Base-by-base conservation (phyloP, 2,329 filamentous ascomycete species). In the Diaporthe australafricana region DNA sequence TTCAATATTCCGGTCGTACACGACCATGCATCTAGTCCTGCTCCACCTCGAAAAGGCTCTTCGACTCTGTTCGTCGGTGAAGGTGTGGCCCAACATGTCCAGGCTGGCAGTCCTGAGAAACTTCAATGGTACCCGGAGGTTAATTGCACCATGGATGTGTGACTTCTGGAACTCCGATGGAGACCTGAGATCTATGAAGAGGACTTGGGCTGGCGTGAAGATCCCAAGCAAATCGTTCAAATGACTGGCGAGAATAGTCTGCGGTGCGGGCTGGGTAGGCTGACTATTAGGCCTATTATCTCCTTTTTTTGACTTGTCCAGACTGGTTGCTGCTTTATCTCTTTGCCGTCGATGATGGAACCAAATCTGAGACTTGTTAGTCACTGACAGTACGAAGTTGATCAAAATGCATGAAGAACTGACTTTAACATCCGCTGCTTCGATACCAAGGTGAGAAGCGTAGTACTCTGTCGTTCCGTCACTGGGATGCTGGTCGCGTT, bases 391-490 rank as follows among this genome's bases (percentile, higher is more conserved):
- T 20, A 20, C 16, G 14, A 16, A 12, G 1, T 16, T 9, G 27
- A 11, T 38, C 6, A n/a, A 53, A 2, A 35, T 17, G n/a, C 14
- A 30, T n/a, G 25, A 7, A 7, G 30, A 14, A 79, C 81, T 79
- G 68, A 87, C 83, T 70, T 87, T 83, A 35, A 90, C 82, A 73
- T 89, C 85, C 60, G 81, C 79, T 3, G 84, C 82, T 70, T 89
- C 86, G 30, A 88, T 84, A 17, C 86, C 86, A 2, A 89, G 78
- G 50, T 86, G 89, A 0, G 87, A 89, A 12, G 88, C 87, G 52
- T 89, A 80, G 76, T 88, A 86, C 50, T 87, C 87, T 45, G 84
- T 85, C 50, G 87, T 84, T 1, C 83, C 85, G 57, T 87, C 82
- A 52, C 82, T 87, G 2, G 88, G 87, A 1, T 84, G 77, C 2